Base-by-base conservation (phyloP, 1,284 basidiomycete genomes). In the Ustilago esculenta region DNA sequence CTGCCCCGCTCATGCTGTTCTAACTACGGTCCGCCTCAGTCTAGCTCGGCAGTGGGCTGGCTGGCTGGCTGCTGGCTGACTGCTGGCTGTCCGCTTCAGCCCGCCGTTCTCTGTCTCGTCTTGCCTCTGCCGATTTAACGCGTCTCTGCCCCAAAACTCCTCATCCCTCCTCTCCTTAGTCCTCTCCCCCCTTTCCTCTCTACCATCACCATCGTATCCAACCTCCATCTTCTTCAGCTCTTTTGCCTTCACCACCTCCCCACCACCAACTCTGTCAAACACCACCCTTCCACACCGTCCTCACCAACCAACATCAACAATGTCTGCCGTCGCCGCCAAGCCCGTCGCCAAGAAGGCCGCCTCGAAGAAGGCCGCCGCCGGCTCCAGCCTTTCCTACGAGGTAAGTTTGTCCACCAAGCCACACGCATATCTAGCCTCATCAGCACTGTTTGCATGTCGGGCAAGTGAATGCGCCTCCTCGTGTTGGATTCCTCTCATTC, bases 281-380 rank as follows among this genome's bases (percentile, higher is more conserved):
- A 53, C 6, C 52, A 50, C 48, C 27, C 37, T 52, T 51, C 64
- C 57, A 65, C 61, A 41, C 50, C 55, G 54, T 65, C 61, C 49
- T 58, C 42, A 32, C 40, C 46, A 35, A 33, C 55, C 29, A 34
- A n/a, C 20, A 45, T 9, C 51, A 42, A 71, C 52, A 57, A 71
- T 71, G 68, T 71, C 68, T 50, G 68, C 68, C 63, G 68, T 63
- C 63, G 58, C 61, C 50, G 63, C 68, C 32, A 71, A 71, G 68
- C 68, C 68, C 63, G 51, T 54, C 50, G 68, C 63, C 63, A 71
- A 71, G 68, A 75, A 73, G 72, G 66, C 72, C 58, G 64, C 65
- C 61, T 39, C 70, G 45, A 75, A 75, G 73, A 72, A 72, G 66
- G 55, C 67, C 49, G 53, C 67, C 49, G 53, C 61, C 48, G 50